These are phyloP conservation scores for Zoysia pacifica DNA, from an alignment of 176 grass and related monocot species.

Conservation along the genomic window DNA sequence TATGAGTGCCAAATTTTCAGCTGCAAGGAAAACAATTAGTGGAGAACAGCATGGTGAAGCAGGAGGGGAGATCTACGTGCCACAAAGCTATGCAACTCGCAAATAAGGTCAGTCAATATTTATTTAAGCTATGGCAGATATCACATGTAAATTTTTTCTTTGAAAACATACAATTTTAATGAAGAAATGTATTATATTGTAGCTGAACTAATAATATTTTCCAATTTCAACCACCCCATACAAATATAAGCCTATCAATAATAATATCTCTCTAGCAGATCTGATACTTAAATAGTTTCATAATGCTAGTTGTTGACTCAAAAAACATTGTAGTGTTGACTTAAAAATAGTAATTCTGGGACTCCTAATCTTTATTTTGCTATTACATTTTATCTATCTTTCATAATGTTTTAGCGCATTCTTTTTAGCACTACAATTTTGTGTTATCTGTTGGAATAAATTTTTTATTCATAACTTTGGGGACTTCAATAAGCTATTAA, in stretches of 20 bases:
- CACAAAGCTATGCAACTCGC: constrained; percentile 66
- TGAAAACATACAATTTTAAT: not conserved
- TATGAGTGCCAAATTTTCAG: constrained; percentile 89
- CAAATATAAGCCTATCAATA: not conserved
- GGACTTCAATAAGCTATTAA: constrained; percentile 10
- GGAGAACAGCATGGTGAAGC: constrained; percentile 97
- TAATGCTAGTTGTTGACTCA: constrained; percentile 2
- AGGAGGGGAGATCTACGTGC: constrained; percentile 96
- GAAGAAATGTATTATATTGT: not conserved
- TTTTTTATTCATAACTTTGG: constrained; percentile 5
- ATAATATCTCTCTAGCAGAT: not conserved
- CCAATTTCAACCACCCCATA: not conserved
- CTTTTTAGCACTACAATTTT: not conserved
- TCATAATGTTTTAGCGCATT: not conserved
- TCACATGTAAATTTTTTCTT: not conserved
- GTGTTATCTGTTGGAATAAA: constrained; percentile 5
- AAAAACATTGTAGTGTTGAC: not conserved
- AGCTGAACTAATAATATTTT: not conserved
- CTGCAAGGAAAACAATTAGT: constrained; percentile 87
- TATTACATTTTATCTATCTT: not conserved
- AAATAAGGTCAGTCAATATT: constrained; percentile 63
- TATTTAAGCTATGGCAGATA: constrained; percentile 32
- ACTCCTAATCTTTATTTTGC: not conserved
- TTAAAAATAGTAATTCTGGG: not conserved
- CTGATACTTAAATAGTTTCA: not conserved